Percentiles rank a stretch among this genome's conserved stretches.
These are phyloP conservation scores for Metschnikowia orientalis DNA, from an alignment of 805 yeast species.

Conservation along the genomic window DNA sequence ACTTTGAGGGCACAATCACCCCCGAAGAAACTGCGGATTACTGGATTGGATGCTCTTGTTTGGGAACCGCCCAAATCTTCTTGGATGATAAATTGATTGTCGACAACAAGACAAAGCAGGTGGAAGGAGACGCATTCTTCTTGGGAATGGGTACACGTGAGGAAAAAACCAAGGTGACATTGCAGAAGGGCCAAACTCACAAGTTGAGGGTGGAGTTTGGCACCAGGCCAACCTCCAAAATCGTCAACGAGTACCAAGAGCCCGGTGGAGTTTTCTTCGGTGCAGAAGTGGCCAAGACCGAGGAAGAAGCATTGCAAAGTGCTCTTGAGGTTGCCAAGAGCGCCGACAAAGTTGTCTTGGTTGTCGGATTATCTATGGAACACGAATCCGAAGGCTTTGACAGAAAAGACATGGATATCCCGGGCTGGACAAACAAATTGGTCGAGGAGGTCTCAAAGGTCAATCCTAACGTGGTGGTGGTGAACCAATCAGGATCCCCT, in stretches of 20 bases:
- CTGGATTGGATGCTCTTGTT: constrained; percentile 47
- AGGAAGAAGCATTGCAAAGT: constrained; percentile 22
- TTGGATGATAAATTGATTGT: constrained; percentile 49
- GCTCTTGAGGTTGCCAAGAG: constrained; percentile 25
- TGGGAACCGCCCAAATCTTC: constrained; percentile 54
- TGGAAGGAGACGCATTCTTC: constrained; percentile 47
- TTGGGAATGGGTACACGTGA: constrained; percentile 52
- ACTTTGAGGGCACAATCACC: constrained; percentile 38
- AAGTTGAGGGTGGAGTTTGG: constrained; percentile 48
- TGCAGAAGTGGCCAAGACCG: constrained; percentile 16
- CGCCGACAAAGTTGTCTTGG: constrained; percentile 28
- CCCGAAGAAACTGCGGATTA: constrained; percentile 48
- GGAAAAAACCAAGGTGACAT: constrained; percentile 33
- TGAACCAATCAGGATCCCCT: constrained; percentile 33
- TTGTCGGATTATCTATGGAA: constrained; percentile 26
- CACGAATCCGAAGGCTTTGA: constrained; percentile 33
- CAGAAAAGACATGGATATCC: constrained; percentile 26
- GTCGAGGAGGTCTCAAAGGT: constrained; percentile 24
- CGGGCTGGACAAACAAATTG: constrained; percentile 25
- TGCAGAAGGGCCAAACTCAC: constrained; percentile 45
- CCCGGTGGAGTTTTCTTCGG: constrained; percentile 30
- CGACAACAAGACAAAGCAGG: constrained; percentile 54
- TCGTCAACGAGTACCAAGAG: constrained; percentile 14
- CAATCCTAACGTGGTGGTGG: constrained; percentile 28
- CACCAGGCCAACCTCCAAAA: constrained; percentile 37